These are phyloP conservation scores for Sclerotinia subarctica DNA, from an alignment of 2,329 filamentous ascomycete species.

Conservation along the genomic window DNA sequence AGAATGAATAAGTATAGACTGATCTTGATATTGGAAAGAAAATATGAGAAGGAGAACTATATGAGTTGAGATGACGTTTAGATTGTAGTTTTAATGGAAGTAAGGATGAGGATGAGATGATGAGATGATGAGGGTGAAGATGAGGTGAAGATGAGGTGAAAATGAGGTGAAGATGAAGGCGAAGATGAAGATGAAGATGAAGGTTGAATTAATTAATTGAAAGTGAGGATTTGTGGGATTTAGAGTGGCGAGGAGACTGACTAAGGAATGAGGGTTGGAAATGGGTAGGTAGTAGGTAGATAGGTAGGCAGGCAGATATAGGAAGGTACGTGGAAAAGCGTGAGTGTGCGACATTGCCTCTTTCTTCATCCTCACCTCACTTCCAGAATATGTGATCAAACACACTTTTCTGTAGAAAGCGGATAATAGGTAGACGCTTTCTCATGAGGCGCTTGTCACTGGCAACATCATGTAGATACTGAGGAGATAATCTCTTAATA, in stretches of 20 bases:
- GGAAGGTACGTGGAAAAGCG: background rate
- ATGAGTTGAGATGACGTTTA: background rate
- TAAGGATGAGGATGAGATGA: background rate
- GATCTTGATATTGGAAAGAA: background rate
- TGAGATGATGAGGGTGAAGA: background rate
- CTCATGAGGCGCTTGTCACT: too few relatives aligned
- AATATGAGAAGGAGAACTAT: background rate
- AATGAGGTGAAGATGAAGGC: background rate
- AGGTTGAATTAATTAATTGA: background rate
- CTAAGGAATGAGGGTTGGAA: background rate
- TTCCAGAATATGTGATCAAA: background rate
- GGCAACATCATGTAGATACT: too few relatives aligned
- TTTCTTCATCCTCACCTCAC: background rate
- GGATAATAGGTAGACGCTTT: background rate
- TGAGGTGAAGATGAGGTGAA: background rate
- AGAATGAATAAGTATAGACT: background rate
- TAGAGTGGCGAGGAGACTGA: background rate
- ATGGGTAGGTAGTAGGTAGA: background rate
- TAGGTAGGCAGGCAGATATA: background rate
- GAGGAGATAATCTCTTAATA: background rate
- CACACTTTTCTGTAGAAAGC: too few relatives aligned
- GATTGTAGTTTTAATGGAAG: background rate
- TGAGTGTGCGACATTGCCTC: background rate
- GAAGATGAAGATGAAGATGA: background rate
- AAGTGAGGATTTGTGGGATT: background rate